Percentiles rank a stretch among this genome's conserved stretches.
phyloP scores from a whole-genome alignment of 2,329 filamentous ascomycete genomes.

The Fusarium begoniae region DNA sequence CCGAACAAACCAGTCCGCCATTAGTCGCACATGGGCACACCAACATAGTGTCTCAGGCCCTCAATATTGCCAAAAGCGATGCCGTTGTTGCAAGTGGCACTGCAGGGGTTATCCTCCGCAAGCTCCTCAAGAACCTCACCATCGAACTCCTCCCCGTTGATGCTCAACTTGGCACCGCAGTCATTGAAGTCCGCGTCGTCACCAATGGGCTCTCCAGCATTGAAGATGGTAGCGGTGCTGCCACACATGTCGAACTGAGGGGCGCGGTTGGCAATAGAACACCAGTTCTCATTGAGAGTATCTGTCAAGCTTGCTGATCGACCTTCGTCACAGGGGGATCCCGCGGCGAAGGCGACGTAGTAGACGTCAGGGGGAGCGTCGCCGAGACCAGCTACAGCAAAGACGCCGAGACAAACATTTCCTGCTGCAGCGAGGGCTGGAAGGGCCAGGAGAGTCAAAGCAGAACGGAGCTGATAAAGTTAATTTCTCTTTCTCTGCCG shows the following conservation, averaged over 20 bases:
- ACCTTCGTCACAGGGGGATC: not conserved
- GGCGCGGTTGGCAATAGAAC: not conserved
- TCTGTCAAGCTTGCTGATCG: not conserved
- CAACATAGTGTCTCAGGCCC: not conserved
- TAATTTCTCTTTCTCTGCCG: rapidly evolving
- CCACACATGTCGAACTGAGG: not conserved
- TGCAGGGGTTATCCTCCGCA: not conserved
- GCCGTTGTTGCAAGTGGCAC: not conserved
- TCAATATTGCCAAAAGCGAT: not conserved
- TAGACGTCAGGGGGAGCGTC: not conserved
- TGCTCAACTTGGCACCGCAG: not conserved
- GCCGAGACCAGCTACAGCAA: not conserved
- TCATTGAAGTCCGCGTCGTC: not conserved
- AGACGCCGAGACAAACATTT: not conserved
- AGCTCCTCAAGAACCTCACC: not conserved
- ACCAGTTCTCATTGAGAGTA: not conserved
- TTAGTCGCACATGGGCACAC: not conserved
- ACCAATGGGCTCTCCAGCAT: not conserved
- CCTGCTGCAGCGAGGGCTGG: not conserved
- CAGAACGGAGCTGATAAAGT: not conserved
- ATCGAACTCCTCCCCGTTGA: not conserved
- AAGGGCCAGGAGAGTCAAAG: rapidly evolving
- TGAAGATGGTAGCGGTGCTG: not conserved
- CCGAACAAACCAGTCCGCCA: rapidly evolving
- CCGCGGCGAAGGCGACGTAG: not conserved